phyloP scores from a whole-genome alignment of 2,329 filamentous ascomycete genomes.

The Rugonectria rugulosa region DNA sequence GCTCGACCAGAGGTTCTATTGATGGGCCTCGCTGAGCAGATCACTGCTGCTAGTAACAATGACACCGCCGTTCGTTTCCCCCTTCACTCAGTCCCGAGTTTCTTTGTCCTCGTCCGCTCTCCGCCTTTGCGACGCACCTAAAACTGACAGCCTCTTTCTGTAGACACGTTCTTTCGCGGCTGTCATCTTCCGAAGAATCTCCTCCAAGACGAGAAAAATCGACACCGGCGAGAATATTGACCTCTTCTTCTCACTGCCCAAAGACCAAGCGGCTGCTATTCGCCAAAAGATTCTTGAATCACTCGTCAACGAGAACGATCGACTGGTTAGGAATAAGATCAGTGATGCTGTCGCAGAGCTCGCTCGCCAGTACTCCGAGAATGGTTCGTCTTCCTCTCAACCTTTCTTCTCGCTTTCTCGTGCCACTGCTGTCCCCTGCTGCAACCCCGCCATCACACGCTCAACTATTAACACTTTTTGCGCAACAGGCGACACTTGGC shows the following conservation, averaged over 20 bases:
- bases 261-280: constrained; percentile 78
- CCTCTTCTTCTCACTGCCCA: constrained; percentile 81
- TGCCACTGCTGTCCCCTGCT: background rate
- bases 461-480: constrained; percentile 25
- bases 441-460: constrained; percentile 14
- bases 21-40: constrained; percentile 94
- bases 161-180: constrained; percentile 91
- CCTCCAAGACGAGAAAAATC: constrained; percentile 86
- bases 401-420: background rate
- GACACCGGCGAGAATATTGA: constrained; percentile 76
- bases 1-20: constrained; percentile 85
- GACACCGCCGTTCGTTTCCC: constrained; percentile 68
- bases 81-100: constrained; percentile 4
- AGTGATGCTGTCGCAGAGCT: constrained; percentile 97
- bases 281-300: constrained; percentile 83
- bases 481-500: constrained; percentile 79
- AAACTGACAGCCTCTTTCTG: constrained; percentile 24
- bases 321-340: constrained; percentile 88
- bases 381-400: constrained; percentile 65
- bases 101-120: constrained; percentile 3
- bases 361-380: constrained; percentile 92
- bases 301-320: constrained; percentile 75
- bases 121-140: constrained; percentile 4
- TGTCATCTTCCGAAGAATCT: constrained; percentile 92
- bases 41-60: constrained; percentile 70